Evolutionary conservation across 1,139 yeast species (phyloP), one percentile per base, ranked within the genome.

Genomic region (Eremothecium cymbalariae): DNA sequence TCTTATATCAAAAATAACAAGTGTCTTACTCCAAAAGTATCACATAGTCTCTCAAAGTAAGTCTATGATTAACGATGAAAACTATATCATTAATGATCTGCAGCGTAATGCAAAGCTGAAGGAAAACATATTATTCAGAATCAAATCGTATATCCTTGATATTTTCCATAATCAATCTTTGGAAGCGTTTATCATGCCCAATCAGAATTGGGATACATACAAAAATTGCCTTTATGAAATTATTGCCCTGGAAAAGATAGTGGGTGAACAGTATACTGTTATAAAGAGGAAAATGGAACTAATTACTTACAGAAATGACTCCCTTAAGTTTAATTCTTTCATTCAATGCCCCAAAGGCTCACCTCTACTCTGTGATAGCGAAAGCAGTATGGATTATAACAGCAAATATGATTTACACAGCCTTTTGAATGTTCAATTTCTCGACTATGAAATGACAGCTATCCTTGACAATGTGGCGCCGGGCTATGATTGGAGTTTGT

Each of bases 151-250:
- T 8, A 63, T 76, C 2, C 55, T 60, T 11, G 66, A 64, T 41
- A 59, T 79, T 14, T 84, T 81, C 62, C 67, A 67, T 47, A 59
- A 62, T 47, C 68, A 78, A 25, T 59, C 66, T 47, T 76, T 53
- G 8, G 86, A 82, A 47, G 70, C 78, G 4, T 85, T 86, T 47
- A 75, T 86, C n/a, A 67, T 83, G 25, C 94, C 95, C 0, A 70
- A 49, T 18, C 43, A 54, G 17, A 54, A 68, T 34, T 86, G 96
- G 96, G 64, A 68, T 9, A 52, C 69, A 5, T 60, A 82, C 32
- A 77, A 76, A 31, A 66, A 71, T 1, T 70, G 74, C 8, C 53
- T 83, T 44, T 63, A 55, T 50, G 70, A 55, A 28, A 60, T 65
- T 9, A 48, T 67, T 35, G 61, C 52, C 32, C 44, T 47, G 29